Conservation (phyloP, 108 stramenopile species). For the Mayamaea pseudoterrestris region DNA sequence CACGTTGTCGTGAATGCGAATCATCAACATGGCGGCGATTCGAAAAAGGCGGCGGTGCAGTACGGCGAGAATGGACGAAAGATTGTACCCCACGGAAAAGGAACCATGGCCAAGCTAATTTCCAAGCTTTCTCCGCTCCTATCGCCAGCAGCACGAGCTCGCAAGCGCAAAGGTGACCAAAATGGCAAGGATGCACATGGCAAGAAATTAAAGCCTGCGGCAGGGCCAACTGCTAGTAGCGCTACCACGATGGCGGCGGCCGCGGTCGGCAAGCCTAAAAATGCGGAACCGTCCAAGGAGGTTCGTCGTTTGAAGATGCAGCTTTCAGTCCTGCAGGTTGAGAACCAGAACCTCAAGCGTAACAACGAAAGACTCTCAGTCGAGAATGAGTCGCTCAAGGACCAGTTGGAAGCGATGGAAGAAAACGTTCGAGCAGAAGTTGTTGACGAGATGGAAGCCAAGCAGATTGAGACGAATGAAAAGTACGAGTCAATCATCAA, state of each 20-base stretch:
- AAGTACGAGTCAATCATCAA: slow-evolving; percentile 45
- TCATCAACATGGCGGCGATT: not conserved
- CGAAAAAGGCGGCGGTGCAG: slow-evolving; percentile 3
- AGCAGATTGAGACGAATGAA: slow-evolving; percentile 37
- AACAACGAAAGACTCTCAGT: slow-evolving; percentile 16
- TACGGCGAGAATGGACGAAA: slow-evolving; percentile 6
- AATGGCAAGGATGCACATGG: slow-evolving; percentile 18
- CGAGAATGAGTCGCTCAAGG: slow-evolving; percentile 23
- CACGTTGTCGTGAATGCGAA: not conserved
- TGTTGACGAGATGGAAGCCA: slow-evolving; percentile 60
- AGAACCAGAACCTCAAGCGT: slow-evolving; percentile 1
- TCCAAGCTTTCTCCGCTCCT: slow-evolving; percentile 9
- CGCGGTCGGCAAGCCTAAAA: not conserved
- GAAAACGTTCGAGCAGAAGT: slow-evolving; percentile 61
- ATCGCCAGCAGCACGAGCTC: too few relatives aligned
- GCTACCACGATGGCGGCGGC: not conserved
- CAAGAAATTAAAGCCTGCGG: slow-evolving; percentile 4
- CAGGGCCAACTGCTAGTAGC: not conserved
- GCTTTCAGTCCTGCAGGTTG: not conserved
- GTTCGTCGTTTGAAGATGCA: slow-evolving; percentile 3
- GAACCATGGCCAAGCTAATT: not conserved
- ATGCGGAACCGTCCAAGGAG: slow-evolving; percentile 2
- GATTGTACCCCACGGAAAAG: slow-evolving; percentile 3
- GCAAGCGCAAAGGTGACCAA: slow-evolving; percentile 21
- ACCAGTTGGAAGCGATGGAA: slow-evolving; percentile 44